A percentile compares a stretch with the other conserved stretches of the same genome.
phyloP scores from a whole-genome alignment of 2,329 filamentous ascomycete genomes.

The Alternaria brassicae region DNA sequence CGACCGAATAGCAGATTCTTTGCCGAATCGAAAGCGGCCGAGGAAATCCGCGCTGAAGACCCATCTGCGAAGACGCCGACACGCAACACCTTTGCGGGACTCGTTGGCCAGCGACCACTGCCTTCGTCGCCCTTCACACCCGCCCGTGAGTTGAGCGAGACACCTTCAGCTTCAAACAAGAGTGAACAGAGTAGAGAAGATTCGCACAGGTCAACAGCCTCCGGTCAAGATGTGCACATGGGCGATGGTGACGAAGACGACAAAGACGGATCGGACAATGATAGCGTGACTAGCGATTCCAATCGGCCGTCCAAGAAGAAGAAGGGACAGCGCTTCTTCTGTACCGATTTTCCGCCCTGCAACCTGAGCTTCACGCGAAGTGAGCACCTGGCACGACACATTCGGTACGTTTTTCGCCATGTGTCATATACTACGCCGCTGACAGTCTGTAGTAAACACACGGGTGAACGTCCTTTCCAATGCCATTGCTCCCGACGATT shows the following conservation, averaged over 20 bases:
- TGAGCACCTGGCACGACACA: conserved; percentile 93
- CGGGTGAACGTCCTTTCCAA: conserved; percentile 93
- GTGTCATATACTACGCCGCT: conserved; percentile 25
- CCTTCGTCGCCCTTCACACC: conserved; percentile 54
- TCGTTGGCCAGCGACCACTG: conserved; percentile 57
- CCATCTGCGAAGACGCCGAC: conserved; percentile 67
- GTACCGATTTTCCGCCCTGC: conserved; percentile 92
- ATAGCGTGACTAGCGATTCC: conserved; percentile 62
- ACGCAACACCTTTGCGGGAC: conserved; percentile 59
- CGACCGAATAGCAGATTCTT: conserved; percentile 54
- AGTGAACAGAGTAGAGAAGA: conserved; percentile 60
- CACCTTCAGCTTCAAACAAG: conserved; percentile 43
- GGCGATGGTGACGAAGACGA: conserved; percentile 75
- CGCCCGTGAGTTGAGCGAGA: conserved; percentile 54
- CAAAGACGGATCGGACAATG: conserved; percentile 57
- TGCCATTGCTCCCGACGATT: conserved; percentile 95
- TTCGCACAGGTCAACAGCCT: conserved; percentile 67
- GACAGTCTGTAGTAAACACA: conserved; percentile 77
- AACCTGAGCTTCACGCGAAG: conserved; percentile 94
- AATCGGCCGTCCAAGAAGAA: conserved; percentile 89
- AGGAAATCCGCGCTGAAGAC: conserved; percentile 50
- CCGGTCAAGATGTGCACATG: conserved; percentile 77
- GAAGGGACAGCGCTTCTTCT: conserved; percentile 95
- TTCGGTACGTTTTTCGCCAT: conserved; percentile 67
- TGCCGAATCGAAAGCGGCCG: conserved; percentile 45